A percentile compares a stretch with the other conserved stretches of the same genome.
Evolutionary conservation across 306 rosid species (phyloP).

Genomic region (Citrullus amarus): DNA sequence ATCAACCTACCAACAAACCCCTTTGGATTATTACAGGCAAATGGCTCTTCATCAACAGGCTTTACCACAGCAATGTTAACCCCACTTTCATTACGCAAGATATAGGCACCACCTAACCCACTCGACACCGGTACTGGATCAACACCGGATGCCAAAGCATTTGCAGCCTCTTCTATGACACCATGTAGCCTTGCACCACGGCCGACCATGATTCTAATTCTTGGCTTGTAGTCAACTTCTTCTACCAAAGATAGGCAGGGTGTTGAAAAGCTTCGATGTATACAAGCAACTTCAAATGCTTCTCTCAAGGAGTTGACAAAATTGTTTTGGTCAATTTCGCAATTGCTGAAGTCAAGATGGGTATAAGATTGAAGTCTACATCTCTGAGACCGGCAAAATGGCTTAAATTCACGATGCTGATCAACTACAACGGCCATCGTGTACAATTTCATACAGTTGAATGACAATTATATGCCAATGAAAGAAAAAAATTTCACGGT

Average conservation of each 20-base stretch:
- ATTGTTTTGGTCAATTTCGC: constrained; percentile 24
- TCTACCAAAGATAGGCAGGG: constrained; percentile 67
- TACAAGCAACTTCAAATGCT: constrained; percentile 34
- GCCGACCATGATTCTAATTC: constrained; percentile 55
- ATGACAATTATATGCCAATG: constrained; percentile 47
- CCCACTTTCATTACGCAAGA: constrained; percentile 45
- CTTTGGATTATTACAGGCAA: constrained; percentile 61
- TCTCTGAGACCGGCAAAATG: constrained; percentile 44
- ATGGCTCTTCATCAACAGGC: constrained; percentile 84
- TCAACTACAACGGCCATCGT: constrained; percentile 76
- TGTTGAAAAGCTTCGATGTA: constrained; percentile 86
- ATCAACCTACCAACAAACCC: constrained; percentile 45
- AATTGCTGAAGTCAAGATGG: constrained; percentile 40
- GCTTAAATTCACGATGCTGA: constrained; percentile 51
- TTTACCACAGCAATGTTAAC: constrained; percentile 70
- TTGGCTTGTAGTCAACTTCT: constrained; percentile 46
- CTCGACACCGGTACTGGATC: constrained; percentile 48
- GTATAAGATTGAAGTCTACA: constrained; percentile 74
- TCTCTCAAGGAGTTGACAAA: constrained; percentile 36
- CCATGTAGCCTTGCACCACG: constrained; percentile 39
- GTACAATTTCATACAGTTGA: constrained; percentile 37
- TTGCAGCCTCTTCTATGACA: constrained; percentile 68
- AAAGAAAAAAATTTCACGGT: constrained; percentile 3
- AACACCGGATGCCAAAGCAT: constrained; percentile 68
- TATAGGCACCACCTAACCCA: constrained; percentile 78